Base-by-base conservation (phyloP, 768 basidiomycete genomes). In the Auricularia auricula-judae region DNA sequence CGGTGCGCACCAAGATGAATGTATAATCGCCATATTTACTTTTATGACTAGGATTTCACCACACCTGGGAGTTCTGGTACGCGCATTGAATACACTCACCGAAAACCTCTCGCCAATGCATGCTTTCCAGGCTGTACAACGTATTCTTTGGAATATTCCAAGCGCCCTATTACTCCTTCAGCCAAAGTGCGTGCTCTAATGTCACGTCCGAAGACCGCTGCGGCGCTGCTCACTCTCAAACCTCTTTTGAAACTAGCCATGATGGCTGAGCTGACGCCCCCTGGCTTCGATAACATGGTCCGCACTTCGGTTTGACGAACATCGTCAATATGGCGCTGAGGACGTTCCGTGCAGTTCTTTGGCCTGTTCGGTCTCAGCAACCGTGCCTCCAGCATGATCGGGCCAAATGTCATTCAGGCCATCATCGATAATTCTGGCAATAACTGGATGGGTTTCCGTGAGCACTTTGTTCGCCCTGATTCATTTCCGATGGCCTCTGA, bases 61-160 rank as follows among this genome's bases (percentile, higher is more conserved):
- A 91, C 65, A 81, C 70, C 14, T 92, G 91, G 90, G 91, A 93
- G 69, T 93, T 93, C 75, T 95, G 91, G 89, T 86, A 68, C 61
- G 76, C 70, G 64, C 16, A 1, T 64, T 16, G 39, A 8, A 42
- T 42, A 8, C 23, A 23, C 23, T 23, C 23, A 23, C 23, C 23
- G 23, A 23, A 23, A 23, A 23, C 23, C 23, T 23, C 23, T 23
- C 23, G 1, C 23, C 23, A 23, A 23, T 23, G 2, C 51, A 54
- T 62, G 68, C 68, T 5, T 66, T 34, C 63, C 66, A 88, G 87
- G 86, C 85, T 83, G 3, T 93, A 92, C 75, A 91, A 91, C 65
- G 78, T 90, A 61, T 74, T 91, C 2, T 89, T 87, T 68, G 89
- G 90, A 12, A 74, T 92, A 8, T 91, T 91, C 79, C 88, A 92